phyloP scores from a whole-genome alignment of 2,329 filamentous ascomycete species.

The Clonostachys rhizophaga region DNA sequence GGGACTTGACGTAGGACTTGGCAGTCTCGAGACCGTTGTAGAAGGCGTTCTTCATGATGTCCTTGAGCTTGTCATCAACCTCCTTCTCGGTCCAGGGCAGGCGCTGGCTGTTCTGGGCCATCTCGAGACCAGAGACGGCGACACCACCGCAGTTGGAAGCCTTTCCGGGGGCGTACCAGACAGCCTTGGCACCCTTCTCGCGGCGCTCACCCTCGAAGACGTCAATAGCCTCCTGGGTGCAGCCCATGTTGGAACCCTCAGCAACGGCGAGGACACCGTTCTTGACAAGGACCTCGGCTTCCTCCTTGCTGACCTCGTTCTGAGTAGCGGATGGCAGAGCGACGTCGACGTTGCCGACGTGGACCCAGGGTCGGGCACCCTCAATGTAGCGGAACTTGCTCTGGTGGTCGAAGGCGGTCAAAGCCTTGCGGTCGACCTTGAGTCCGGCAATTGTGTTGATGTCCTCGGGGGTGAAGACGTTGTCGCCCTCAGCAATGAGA shows the following conservation, averaged over 20 bases:
- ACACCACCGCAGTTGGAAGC: slow-evolving; percentile 97
- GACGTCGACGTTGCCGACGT: slow-evolving; percentile 85
- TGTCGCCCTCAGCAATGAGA: slow-evolving; percentile 68
- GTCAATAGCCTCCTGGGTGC: slow-evolving; percentile 92
- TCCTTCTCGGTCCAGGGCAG: slow-evolving; percentile 83
- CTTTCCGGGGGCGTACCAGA: slow-evolving; percentile 98
- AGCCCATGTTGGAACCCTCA: slow-evolving; percentile 99
- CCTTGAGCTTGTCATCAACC: slow-evolving; percentile 86
- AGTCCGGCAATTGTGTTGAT: slow-evolving; percentile 74
- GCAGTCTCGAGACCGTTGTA: slow-evolving; percentile 84
- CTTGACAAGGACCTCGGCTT: slow-evolving; percentile 77
- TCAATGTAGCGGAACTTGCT: slow-evolving; percentile 79
- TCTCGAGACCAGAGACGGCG: slow-evolving; percentile 94
- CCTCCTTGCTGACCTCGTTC: slow-evolving; percentile 92
- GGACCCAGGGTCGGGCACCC: slow-evolving; percentile 84
- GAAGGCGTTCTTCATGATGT: slow-evolving; percentile 94
- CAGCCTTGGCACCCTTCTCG: slow-evolving; percentile 61
- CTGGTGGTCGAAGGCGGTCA: slow-evolving; percentile 66
- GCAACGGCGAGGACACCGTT: slow-evolving; percentile 81
- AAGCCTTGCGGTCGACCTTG: slow-evolving; percentile 81
- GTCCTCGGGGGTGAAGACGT: slow-evolving; percentile 73
- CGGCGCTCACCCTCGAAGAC: slow-evolving; percentile 78
- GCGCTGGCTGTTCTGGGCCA: slow-evolving; percentile 93
- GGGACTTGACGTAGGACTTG: slow-evolving; percentile 76
- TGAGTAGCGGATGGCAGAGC: slow-evolving; percentile 92